phyloP scores from a whole-genome alignment of 1,139 yeast genomes.

The Pichia norvegensis region DNA sequence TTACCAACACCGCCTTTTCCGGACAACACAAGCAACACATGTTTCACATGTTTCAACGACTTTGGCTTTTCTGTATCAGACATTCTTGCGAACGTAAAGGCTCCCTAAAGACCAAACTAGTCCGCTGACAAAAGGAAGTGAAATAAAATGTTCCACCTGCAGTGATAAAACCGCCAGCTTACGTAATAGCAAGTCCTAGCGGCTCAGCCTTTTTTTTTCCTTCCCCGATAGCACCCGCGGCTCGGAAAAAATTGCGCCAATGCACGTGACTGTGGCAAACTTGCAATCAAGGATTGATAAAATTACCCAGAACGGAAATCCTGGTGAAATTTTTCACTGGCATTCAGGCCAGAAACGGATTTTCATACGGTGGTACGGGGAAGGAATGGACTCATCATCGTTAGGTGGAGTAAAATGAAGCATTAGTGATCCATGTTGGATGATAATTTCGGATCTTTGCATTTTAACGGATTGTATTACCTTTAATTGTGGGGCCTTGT shows the following conservation, averaged over 20 bases:
- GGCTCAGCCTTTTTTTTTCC: background rate
- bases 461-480: background rate
- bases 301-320: background rate
- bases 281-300: background rate
- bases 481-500: too few species aligned
- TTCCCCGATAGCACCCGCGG: background rate
- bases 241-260: background rate
- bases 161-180: too few species aligned
- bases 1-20: constrained; percentile 99
- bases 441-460: background rate
- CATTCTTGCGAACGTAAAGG: constrained; percentile 3
- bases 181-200: too few species aligned
- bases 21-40: constrained; percentile 72
- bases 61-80: constrained; percentile 34
- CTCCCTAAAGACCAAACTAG: too few species aligned
- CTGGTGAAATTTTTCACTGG: background rate
- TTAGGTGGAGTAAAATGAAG: background rate
- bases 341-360: background rate
- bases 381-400: background rate
- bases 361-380: background rate
- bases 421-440: background rate
- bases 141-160: too few species aligned
- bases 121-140: too few species aligned
- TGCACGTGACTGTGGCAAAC: constrained; percentile 1
- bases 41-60: constrained; percentile 58